Conservation (phyloP, 257 asterid species). For the Misopates orontium region DNA sequence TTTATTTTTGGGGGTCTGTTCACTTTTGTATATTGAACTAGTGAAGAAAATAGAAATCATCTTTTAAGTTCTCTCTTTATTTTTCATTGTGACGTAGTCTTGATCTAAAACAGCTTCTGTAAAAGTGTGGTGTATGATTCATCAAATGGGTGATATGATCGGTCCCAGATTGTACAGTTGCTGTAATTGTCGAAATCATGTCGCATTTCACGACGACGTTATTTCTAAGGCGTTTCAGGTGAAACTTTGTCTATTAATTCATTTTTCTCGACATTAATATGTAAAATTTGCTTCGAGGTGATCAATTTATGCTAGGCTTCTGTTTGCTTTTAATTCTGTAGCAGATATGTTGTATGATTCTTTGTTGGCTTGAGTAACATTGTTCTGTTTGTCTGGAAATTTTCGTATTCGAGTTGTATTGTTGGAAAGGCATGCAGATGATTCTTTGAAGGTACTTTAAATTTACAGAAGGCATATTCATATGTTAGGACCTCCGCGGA, state of each 20-base stretch:
- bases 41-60: constrained; percentile 10
- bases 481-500: too few relatives aligned
- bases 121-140: constrained; percentile 24
- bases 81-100: constrained; percentile 13
- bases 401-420: too few relatives aligned
- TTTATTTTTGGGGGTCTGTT: background rate
- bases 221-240: constrained; percentile 67
- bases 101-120: constrained; percentile 29
- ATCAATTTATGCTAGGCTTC: background rate
- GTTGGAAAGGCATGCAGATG: too few relatives aligned
- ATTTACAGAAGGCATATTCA: too few relatives aligned
- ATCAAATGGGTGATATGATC: constrained; percentile 46
- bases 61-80: background rate
- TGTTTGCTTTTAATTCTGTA: background rate
- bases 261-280: background rate
- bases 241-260: background rate
- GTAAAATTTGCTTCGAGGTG: background rate
- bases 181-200: constrained; percentile 56
- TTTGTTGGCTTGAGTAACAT: background rate
- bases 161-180: constrained; percentile 65
- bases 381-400: background rate
- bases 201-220: constrained; percentile 65
- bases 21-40: background rate
- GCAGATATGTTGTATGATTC: background rate
- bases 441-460: too few relatives aligned